Conservation (phyloP, 1,139 yeast genomes). For the Hyphopichia wangnamkhiaoensis region DNA sequence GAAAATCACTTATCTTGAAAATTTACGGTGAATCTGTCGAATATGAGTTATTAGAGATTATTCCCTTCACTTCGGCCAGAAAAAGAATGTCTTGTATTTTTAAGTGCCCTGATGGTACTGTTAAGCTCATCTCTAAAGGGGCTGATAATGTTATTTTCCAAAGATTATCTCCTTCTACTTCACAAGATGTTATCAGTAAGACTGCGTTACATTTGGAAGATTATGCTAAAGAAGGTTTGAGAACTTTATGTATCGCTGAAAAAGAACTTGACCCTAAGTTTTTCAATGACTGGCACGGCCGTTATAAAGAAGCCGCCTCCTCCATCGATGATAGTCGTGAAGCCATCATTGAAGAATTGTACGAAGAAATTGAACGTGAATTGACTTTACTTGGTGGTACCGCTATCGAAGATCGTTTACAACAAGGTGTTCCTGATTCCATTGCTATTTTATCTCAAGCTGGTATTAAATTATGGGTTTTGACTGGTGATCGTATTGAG, state of each 20-base stretch:
- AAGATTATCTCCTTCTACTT: conserved; percentile 52
- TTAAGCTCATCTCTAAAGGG: conserved; percentile 80
- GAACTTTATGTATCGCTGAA: conserved; percentile 92
- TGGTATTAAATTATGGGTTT: conserved; percentile 94
- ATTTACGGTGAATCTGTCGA: conserved; percentile 74
- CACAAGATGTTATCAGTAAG: conserved; percentile 39
- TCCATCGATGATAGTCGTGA: conserved; percentile 78
- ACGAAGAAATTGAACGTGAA: conserved; percentile 77
- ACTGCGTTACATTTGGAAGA: conserved; percentile 84
- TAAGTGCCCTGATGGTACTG: conserved; percentile 46
- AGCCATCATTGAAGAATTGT: conserved; percentile 71
- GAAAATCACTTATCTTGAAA: conserved; percentile 67
- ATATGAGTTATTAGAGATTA: conserved; percentile 70
- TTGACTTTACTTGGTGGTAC: conserved; percentile 87
- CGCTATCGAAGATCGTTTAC: conserved; percentile 94
- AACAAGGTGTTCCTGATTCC: conserved; percentile 94
- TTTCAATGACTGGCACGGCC: conserved; percentile 66
- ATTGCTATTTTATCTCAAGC: conserved; percentile 83
- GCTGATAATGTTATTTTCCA: conserved; percentile 91
- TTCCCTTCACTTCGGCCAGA: conserved; percentile 89
- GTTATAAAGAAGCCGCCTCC: conserved; percentile 72
- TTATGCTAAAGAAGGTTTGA: conserved; percentile 93
- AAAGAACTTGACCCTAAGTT: conserved; percentile 63
- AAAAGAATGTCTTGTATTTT: conserved; percentile 69
- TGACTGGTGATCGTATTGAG: conserved; percentile 97